Evolutionary conservation across 2,329 filamentous ascomycete species (phyloP), one percentile per base, ranked within the genome.

Genomic region (Fusarium sp.): DNA sequence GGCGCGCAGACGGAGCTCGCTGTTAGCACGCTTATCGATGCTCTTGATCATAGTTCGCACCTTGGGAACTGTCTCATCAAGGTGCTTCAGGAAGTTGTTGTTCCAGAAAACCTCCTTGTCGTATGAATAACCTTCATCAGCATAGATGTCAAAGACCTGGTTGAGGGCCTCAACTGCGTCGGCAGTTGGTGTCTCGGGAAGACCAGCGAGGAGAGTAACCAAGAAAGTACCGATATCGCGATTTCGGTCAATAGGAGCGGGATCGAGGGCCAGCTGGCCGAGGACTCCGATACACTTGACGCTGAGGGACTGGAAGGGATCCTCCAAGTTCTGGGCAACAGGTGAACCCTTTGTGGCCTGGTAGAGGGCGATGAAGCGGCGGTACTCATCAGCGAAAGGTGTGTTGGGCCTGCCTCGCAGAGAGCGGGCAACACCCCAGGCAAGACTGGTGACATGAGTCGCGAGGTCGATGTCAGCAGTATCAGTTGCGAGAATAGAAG

Each of bases 251-350:
- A 87, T 62, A 0, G 89, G 86, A 5, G 87, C 86, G 8, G 89
- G 88, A 59, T 88, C 82, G 14, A 88, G 83, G 3, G 90, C 91
- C 14, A 93, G 84, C 76, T 90, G 89, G 67, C 91, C 91, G 17
- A 93, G 85, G 12, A 92, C 89, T 61, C 91, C 91, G 72, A 93
- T 85, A 76, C 90, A 92, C 82, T 92, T 92, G 72, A 92, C 90
- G 35, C 89, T 87, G 6, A 92, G 85, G 42, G 85, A 84, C 79
- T 90, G 89, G 82, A 92, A 90, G 35, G 89, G 88, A 70, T 92
- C 90, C 13, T 85, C 81, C 6, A 77, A 70, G 44, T 81, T 78
- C 54, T 74, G 60, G 63, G 70, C 63, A 59, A 74, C 75, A 39
- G 75, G 54, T 18, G 77, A 76, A 41, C 79, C 80, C 76, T 84